Evolutionary conservation across 306 rosid species (phyloP).

Genomic region (Medicago arabica): DNA sequence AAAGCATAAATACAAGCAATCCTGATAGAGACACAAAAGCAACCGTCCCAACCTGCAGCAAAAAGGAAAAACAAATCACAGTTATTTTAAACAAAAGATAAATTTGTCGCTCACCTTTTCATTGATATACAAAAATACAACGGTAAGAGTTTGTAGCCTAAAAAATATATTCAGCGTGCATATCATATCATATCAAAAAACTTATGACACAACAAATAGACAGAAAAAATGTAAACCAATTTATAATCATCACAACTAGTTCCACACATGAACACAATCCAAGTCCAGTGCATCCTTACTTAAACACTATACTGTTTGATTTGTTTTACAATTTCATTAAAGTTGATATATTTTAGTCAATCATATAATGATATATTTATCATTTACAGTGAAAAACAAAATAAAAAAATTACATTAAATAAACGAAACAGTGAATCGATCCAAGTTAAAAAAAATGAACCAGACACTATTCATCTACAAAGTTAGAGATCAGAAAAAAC

Average conservation of each 20-base stretch:
- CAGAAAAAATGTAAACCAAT: background rate
- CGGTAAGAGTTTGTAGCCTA: no score
- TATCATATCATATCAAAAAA: background rate
- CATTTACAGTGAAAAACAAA: background rate
- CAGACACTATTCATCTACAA: background rate
- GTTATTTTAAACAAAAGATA: background rate
- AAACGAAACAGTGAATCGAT: background rate
- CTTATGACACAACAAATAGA: no score
- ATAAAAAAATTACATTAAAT: background rate
- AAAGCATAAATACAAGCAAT: conserved; percentile 77
- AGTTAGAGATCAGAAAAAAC: background rate
- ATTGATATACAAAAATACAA: no score
- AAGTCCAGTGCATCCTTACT: conserved; percentile 25
- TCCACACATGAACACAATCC: conserved; percentile 1
- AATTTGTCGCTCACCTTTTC: conserved; percentile 8
- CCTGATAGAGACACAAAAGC: conserved; percentile 74
- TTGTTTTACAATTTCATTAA: background rate
- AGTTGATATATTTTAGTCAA: background rate
- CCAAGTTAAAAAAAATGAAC: conserved; percentile 12
- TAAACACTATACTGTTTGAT: conserved; percentile 1
- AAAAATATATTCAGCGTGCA: background rate
- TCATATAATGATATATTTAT: background rate
- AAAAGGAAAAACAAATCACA: conserved; percentile 21
- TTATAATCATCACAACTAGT: no score
- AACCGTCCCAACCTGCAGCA: conserved; percentile 78